Conservation (phyloP, 805 yeast genomes). For the Yamadazyma akitaensis region DNA sequence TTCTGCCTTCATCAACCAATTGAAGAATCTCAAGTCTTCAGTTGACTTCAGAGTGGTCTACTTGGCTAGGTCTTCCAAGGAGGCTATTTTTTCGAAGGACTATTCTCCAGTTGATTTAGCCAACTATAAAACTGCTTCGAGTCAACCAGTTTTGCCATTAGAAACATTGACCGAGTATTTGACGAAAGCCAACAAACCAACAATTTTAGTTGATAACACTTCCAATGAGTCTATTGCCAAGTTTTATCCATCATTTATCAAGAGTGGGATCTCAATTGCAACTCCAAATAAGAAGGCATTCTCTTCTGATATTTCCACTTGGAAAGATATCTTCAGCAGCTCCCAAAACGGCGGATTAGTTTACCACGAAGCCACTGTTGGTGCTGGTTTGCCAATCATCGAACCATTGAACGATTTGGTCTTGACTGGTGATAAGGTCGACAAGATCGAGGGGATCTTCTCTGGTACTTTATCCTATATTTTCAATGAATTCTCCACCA, state of each 20-base stretch:
- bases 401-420: constrained; percentile 85
- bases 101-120: constrained; percentile 68
- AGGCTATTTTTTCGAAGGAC: constrained; percentile 65
- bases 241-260: constrained; percentile 69
- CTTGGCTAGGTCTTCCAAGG: constrained; percentile 67
- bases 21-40: constrained; percentile 56
- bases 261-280: constrained; percentile 84
- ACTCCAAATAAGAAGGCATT: constrained; percentile 99
- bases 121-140: constrained; percentile 51
- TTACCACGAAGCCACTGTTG: constrained; percentile 97
- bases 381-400: constrained; percentile 96
- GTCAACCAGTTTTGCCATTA: constrained; percentile 50
- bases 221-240: constrained; percentile 77
- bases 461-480: constrained; percentile 95
- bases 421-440: constrained; percentile 89
- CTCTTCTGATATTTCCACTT: constrained; percentile 66
- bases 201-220: constrained; percentile 90
- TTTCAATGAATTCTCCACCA: constrained; percentile 86
- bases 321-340: constrained; percentile 69
- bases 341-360: constrained; percentile 66
- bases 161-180: constrained; percentile 61
- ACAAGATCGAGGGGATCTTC: constrained; percentile 91
- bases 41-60: constrained; percentile 74
- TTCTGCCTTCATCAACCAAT: constrained; percentile 81
- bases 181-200: constrained; percentile 65